These are phyloP conservation scores for Cladosporium sp. DNA, from an alignment of 2,329 filamentous ascomycete genomes.

Conservation along the genomic window DNA sequence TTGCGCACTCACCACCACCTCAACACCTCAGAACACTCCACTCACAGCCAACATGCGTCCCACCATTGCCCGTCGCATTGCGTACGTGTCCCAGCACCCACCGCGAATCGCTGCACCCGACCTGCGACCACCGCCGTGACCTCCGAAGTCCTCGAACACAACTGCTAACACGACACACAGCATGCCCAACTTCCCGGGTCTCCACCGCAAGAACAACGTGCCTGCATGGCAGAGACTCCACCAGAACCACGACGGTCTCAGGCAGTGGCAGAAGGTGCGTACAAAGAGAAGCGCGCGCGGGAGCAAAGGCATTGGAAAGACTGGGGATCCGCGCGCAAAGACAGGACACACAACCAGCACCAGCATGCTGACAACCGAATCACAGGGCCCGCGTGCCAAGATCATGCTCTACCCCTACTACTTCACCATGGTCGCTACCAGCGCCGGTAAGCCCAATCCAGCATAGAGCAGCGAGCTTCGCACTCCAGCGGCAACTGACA, in stretches of 20 bases:
- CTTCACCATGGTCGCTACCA: slow-evolving; percentile 38
- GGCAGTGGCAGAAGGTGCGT: slow-evolving; percentile 70
- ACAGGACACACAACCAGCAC: not conserved
- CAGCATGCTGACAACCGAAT: slow-evolving; percentile 15
- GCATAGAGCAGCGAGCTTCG: not conserved
- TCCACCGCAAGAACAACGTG: slow-evolving; percentile 74
- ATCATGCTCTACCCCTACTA: slow-evolving; percentile 66
- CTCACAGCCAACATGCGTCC: slow-evolving; percentile 21
- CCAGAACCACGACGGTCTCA: slow-evolving; percentile 67
- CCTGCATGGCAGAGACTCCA: slow-evolving; percentile 70
- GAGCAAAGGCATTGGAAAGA: not conserved
- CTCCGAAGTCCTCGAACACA: not conserved
- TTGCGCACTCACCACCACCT: not conserved
- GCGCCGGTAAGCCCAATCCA: slow-evolving; percentile 50
- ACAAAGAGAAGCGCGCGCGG: not conserved
- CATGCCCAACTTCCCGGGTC: slow-evolving; percentile 28
- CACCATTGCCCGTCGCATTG: slow-evolving; percentile 39
- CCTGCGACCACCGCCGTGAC: not conserved
- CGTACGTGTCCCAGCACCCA: slow-evolving; percentile 30
- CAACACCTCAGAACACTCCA: not conserved
- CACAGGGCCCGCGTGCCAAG: slow-evolving; percentile 61
- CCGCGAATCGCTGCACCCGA: not conserved
- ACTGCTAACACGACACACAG: slow-evolving; percentile 6
- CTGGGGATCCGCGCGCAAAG: not conserved
- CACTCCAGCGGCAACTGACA: slow-evolving; percentile 5